phyloP scores from a whole-genome alignment of 768 basidiomycete genomes.

The Tricholoma hemisulphureum region DNA sequence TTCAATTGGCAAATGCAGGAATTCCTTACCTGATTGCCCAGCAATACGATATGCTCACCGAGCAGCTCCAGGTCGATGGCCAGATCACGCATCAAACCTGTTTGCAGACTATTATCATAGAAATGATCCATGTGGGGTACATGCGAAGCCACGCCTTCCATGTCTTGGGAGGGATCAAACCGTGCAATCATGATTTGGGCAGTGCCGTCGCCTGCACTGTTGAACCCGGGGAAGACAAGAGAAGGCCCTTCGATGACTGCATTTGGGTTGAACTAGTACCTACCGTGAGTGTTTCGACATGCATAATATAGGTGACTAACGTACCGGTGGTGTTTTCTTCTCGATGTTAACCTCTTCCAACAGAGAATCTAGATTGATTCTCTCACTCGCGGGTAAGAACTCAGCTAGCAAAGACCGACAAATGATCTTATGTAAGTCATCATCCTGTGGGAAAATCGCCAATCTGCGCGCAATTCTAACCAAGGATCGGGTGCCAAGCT shows the following conservation, averaged over 20 bases:
- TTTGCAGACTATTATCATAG: conserved; percentile 69
- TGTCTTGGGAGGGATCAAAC: conserved; percentile 50
- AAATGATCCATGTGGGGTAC: conserved; percentile 71
- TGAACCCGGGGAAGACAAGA: conserved; percentile 49
- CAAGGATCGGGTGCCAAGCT: conserved; percentile 60
- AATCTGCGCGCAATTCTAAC: conserved; percentile 53
- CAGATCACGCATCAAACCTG: conserved; percentile 63
- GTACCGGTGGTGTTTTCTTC: conserved; percentile 41
- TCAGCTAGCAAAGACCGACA: conserved; percentile 52
- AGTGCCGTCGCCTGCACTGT: conserved; percentile 30
- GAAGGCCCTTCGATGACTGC: conserved; percentile 37
- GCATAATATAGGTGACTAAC: conserved; percentile 12
- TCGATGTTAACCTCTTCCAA: conserved; percentile 50
- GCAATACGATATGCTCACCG: conserved; percentile 60
- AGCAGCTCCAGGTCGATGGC: conserved; percentile 62
- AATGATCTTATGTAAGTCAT: conserved; percentile 49
- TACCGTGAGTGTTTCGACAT: conserved; percentile 5
- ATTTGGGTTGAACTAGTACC: conserved; percentile 46
- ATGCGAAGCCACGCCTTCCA: conserved; percentile 53
- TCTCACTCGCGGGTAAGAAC: conserved; percentile 60
- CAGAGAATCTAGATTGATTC: conserved; percentile 49
- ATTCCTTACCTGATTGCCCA: conserved; percentile 60
- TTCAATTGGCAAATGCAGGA: not conserved
- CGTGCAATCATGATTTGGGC: conserved; percentile 41
- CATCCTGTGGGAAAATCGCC: conserved; percentile 42